These are phyloP conservation scores for Brassica balearica DNA, from an alignment of 441 rosid genomes.

Conservation along the genomic window DNA sequence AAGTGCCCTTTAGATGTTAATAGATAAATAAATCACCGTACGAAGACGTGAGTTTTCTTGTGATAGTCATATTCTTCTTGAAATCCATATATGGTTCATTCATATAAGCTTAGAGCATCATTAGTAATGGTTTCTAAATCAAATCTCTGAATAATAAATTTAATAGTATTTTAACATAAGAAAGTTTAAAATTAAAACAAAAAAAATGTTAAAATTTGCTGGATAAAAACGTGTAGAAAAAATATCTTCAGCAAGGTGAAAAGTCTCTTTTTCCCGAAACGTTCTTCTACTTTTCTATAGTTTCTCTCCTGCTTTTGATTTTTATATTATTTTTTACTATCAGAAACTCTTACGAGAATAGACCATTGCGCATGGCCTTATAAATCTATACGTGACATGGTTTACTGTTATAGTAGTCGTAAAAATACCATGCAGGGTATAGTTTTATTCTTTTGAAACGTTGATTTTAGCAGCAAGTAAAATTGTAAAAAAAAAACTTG, in stretches of 20 bases:
- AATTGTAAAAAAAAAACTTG: not conserved
- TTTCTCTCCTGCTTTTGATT: too few species aligned
- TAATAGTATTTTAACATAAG: too few species aligned
- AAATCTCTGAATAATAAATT: too few species aligned
- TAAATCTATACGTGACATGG: not conserved
- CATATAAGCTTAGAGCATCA: not conserved
- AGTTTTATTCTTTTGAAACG: not conserved
- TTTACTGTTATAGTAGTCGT: constrained; percentile 11
- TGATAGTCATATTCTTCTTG: constrained; percentile 25
- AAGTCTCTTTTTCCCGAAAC: too few species aligned
- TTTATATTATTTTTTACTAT: too few species aligned
- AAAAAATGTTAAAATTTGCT: too few species aligned
- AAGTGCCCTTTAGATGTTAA: constrained; percentile 28
- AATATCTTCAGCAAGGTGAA: too few species aligned
- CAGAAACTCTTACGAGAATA: too few species aligned
- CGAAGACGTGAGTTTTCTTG: constrained; percentile 34
- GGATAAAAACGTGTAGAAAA: too few species aligned
- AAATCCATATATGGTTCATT: not conserved
- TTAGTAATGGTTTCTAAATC: too few species aligned
- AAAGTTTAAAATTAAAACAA: too few species aligned
- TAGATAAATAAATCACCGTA: constrained; percentile 32
- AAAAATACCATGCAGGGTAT: not conserved
- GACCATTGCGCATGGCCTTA: not conserved
- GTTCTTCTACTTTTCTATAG: too few species aligned
- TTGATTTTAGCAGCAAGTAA: not conserved